Base-by-base conservation (phyloP, 768 basidiomycete species). In the Lactifluus piperatus region DNA sequence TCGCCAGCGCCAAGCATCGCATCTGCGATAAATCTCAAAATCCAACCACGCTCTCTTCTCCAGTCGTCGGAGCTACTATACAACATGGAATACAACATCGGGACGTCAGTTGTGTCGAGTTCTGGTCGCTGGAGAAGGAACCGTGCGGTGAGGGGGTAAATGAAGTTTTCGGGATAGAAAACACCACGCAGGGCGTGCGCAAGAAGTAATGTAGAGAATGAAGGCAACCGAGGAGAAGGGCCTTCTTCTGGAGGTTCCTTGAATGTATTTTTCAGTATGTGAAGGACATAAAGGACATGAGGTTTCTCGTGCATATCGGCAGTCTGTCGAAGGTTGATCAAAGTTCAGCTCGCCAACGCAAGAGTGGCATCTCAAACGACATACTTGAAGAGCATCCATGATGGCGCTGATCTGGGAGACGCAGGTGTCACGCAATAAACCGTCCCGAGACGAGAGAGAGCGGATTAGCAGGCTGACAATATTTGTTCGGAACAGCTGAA, bases 31-130 rank as follows among this genome's bases (percentile, higher is more conserved):
- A 92, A 90, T 41, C 81, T 78, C 34, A 95, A 73, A 29, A 95
- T 94, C 94, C 94, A 97, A 1, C 77, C 78, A n/a, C 91, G 77
- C 66, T 95, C 92, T 70, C 84, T 87, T 72, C 83, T 87, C 87
- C 90, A 93, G 14, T 86, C 85, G 41, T 89, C 86, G 4, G 76
- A 73, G 22, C 77, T 80, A 65, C 88, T 91, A 69, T 92, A 97
- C 4, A 97, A 75, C 83, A 95, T 86, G 11, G 77, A 77, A 67
- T 91, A 97, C 5, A 99, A 72, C 84, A 97, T 84, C 0, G 95
- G 95, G 0, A 97, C 90, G 67, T 97, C 94, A 1, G 73, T 75
- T 1, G 74, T 73, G 66, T 97, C 94, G 7, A 97, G 73, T 55
- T 83, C 79, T 0, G 92, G 86, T 1, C 95, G 83, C 71, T 97